These are phyloP conservation scores for Glycine tomentella DNA, from an alignment of 306 rosid genomes.

Conservation along the genomic window DNA sequence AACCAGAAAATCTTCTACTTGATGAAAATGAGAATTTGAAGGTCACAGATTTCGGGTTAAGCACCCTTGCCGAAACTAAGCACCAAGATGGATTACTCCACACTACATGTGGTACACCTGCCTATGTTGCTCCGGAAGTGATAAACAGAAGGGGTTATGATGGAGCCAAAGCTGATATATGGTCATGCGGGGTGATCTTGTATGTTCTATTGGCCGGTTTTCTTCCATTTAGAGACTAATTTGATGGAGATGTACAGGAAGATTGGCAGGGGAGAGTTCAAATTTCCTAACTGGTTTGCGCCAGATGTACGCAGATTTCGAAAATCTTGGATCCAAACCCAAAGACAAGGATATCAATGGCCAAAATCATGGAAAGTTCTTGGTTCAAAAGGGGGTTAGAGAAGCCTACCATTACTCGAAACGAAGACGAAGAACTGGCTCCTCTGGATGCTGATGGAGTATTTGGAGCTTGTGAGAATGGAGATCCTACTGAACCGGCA, in stretches of 20 bases:
- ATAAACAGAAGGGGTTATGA: slow-evolving; percentile 80
- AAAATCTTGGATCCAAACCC: slow-evolving; percentile 91
- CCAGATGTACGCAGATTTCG: slow-evolving; percentile 67
- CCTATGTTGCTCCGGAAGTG: slow-evolving; percentile 94
- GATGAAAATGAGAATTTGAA: slow-evolving; percentile 85
- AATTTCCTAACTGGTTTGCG: slow-evolving; percentile 84
- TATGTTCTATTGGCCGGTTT: slow-evolving; percentile 90
- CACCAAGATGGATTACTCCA: slow-evolving; percentile 87
- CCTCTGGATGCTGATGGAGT: slow-evolving; percentile 62
- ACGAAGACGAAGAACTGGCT: slow-evolving; percentile 48
- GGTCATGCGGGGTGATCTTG: slow-evolving; percentile 95
- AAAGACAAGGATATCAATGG: slow-evolving; percentile 66
- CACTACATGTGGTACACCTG: slow-evolving; percentile 95
- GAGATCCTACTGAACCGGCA: slow-evolving; percentile 40
- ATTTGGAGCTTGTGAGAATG: slow-evolving; percentile 56
- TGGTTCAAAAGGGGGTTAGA: slow-evolving; percentile 77
- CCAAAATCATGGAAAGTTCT: slow-evolving; percentile 67
- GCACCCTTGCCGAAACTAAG: slow-evolving; percentile 76
- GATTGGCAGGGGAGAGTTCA: slow-evolving; percentile 74
- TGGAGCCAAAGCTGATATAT: slow-evolving; percentile 85
- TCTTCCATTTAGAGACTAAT: slow-evolving; percentile 88
- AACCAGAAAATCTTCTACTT: slow-evolving; percentile 88
- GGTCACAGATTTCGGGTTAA: slow-evolving; percentile 90
- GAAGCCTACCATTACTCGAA: slow-evolving; percentile 41
- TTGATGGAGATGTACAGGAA: slow-evolving; percentile 89